Evolutionary conservation across 192 early-diverging fungal genomes (phyloP).

Genomic region (Phycomyces nitens): DNA sequence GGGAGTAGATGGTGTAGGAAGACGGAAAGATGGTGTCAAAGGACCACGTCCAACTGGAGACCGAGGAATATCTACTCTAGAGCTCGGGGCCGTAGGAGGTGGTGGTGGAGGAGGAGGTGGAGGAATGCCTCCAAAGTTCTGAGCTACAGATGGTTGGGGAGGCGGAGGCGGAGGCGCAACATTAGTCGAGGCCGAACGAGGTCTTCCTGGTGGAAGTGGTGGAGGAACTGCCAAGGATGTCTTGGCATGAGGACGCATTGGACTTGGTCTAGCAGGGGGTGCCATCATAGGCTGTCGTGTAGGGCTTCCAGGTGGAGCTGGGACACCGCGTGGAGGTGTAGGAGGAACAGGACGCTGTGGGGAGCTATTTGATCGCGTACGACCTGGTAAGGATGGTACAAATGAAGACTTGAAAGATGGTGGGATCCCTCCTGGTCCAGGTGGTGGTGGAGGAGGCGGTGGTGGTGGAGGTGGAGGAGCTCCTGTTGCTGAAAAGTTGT

Average conservation of each 20-base stretch:
- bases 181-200: slow-evolving; percentile 17
- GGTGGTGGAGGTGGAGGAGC: slow-evolving; percentile 26
- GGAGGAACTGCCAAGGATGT: slow-evolving; percentile 14
- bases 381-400: slow-evolving; percentile 30
- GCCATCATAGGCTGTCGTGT: slow-evolving; percentile 19
- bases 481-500: neutral
- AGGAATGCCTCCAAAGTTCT: slow-evolving; percentile 1
- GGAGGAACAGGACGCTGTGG: slow-evolving; percentile 23
- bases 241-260: slow-evolving; percentile 13
- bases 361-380: slow-evolving; percentile 43
- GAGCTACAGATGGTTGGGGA: slow-evolving; percentile 4
- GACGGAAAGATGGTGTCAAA: too few relatives aligned
- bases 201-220: slow-evolving; percentile 26
- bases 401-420: slow-evolving; percentile 9
- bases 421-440: slow-evolving; percentile 21
- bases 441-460: slow-evolving; percentile 29
- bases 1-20: too few relatives aligned
- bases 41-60: too few relatives aligned
- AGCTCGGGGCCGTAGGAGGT: neutral
- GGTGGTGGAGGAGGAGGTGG: slow-evolving; percentile 20
- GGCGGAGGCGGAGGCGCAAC: slow-evolving; percentile 13
- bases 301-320: slow-evolving; percentile 15
- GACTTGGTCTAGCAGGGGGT: slow-evolving; percentile 3
- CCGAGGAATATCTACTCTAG: too few relatives aligned
- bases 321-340: slow-evolving; percentile 21